Conservation (phyloP, 2,329 filamentous ascomycete genomes). For the Emmonsiellopsis sp. region DNA sequence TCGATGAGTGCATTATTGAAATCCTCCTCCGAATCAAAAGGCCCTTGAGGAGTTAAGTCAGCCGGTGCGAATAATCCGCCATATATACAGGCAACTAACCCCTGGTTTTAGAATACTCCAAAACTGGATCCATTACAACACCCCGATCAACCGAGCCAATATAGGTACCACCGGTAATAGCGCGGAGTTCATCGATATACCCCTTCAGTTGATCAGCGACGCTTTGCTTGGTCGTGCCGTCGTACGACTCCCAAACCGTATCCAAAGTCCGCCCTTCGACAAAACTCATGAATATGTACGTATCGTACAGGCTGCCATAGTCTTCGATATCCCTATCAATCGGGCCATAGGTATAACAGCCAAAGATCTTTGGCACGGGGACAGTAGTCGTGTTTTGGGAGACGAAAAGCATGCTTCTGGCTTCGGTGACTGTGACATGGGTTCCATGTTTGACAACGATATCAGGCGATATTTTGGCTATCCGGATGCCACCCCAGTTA, state of each 20-base stretch:
- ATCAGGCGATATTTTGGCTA: conserved; percentile 13
- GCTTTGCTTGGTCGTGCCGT: conserved; percentile 1
- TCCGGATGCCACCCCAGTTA: conserved; percentile 9
- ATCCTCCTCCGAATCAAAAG: conserved; percentile 18
- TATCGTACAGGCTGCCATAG: conserved; percentile 12
- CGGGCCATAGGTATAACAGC: conserved; percentile 12
- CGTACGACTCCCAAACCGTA: conserved; percentile 9
- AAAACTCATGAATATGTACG: conserved; percentile 16
- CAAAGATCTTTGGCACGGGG: conserved; percentile 11
- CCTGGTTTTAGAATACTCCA: conserved; percentile 4
- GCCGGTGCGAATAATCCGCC: not conserved
- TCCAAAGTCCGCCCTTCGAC: conserved; percentile 11
- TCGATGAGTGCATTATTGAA: conserved; percentile 18
- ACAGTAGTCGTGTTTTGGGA: conserved; percentile 10
- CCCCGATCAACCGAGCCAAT: conserved; percentile 13
- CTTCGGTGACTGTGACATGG: conserved; percentile 11
- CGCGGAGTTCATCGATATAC: conserved; percentile 10
- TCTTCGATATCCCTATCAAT: conserved; percentile 12
- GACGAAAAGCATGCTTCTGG: conserved; percentile 13
- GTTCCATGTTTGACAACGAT: conserved; percentile 15
- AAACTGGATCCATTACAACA: conserved; percentile 10
- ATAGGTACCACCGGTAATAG: conserved; percentile 6
- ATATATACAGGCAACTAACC: conserved; percentile 4
- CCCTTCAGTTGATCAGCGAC: conserved; percentile 8
- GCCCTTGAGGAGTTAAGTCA: conserved; percentile 9